phyloP scores from a whole-genome alignment of 2,329 filamentous ascomycete species.

The Pseudogymnoascus sp. region DNA sequence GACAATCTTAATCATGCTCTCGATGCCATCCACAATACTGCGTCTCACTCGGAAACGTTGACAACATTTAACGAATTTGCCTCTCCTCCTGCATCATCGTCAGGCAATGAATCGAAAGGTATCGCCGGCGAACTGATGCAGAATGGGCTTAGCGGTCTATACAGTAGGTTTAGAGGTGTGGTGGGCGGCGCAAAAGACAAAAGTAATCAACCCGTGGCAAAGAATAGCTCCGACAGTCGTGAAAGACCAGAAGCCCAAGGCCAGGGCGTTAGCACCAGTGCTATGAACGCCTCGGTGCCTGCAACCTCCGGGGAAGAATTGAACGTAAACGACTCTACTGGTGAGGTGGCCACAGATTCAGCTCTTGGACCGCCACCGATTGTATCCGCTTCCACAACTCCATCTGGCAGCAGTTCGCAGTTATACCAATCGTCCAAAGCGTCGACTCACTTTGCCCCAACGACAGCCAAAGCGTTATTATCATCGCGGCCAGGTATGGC shows the following conservation, averaged over 20 bases:
- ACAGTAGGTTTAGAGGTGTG: conserved; percentile 74
- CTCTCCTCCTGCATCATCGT: conserved; percentile 53
- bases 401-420: conserved; percentile 27
- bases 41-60: conserved; percentile 75
- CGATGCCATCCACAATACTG: conserved; percentile 80
- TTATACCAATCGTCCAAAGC: conserved; percentile 26
- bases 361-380: conserved; percentile 28
- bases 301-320: conserved; percentile 33
- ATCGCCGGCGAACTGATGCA: conserved; percentile 69
- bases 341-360: conserved; percentile 24
- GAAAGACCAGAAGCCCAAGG: conserved; percentile 39
- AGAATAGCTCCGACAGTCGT: conserved; percentile 38
- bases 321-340: conserved; percentile 33
- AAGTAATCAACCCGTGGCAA: conserved; percentile 25
- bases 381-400: conserved; percentile 22
- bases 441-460: conserved; percentile 22
- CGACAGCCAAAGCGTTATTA: conserved; percentile 21
- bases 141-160: conserved; percentile 81
- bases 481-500: conserved; percentile 25
- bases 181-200: conserved; percentile 63
- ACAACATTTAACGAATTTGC: conserved; percentile 95
- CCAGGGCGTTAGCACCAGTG: conserved; percentile 34
- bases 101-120: conserved; percentile 58
- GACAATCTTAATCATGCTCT: conserved; percentile 71
- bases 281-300: conserved; percentile 36